These are phyloP conservation scores for Zasmidium cellare DNA, from an alignment of 2,329 filamentous ascomycete genomes.

Conservation along the genomic window DNA sequence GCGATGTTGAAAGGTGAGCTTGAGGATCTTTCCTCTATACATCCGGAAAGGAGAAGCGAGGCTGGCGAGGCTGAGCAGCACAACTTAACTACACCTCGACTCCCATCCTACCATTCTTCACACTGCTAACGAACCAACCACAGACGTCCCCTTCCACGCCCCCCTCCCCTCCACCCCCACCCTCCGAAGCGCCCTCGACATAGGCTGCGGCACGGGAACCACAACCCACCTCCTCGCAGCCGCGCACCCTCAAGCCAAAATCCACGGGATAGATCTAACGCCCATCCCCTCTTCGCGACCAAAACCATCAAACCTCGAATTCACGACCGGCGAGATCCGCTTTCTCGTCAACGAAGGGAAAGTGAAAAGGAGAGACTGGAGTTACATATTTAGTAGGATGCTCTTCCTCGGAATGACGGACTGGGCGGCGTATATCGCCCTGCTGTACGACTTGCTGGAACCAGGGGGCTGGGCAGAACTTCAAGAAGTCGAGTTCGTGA, in stretches of 20 bases:
- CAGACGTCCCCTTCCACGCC: no score
- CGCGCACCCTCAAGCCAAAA: conserved; percentile 24
- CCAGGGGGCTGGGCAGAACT: conserved; percentile 16
- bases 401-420: conserved; percentile 16
- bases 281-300: conserved; percentile 3
- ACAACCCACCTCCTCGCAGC: conserved; percentile 26
- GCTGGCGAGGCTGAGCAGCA: no score
- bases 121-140: no score
- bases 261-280: conserved; percentile 36
- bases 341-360: not conserved
- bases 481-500: conserved; percentile 8
- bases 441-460: conserved; percentile 5
- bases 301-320: not conserved
- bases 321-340: conserved; percentile 7
- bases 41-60: no score
- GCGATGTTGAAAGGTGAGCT: no score
- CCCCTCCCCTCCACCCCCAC: no score
- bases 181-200: conserved; percentile 12
- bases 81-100: no score
- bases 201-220: conserved; percentile 30
- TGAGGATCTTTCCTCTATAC: no score
- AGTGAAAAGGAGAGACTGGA: not conserved
- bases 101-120: not conserved
- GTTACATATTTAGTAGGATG: conserved; percentile 17
- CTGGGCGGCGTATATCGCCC: conserved; percentile 15